Conservation (phyloP, 495 filamentous ascomycete genomes). For the Friedmanniomyces endolithicus region DNA sequence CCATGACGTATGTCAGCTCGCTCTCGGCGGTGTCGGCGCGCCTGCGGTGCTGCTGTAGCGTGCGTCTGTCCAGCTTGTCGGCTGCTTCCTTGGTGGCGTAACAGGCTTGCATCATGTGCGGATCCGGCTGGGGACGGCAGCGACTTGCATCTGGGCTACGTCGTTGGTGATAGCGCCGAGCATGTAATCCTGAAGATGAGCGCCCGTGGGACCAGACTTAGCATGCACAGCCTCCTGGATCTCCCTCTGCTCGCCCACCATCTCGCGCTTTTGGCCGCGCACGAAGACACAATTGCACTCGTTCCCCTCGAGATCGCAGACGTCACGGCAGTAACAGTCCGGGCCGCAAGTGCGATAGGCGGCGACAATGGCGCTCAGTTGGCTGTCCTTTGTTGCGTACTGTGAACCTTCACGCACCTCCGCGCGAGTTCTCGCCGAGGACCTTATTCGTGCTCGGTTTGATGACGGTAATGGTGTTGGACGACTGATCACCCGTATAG, state of each 20-base stretch:
- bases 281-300: not conserved
- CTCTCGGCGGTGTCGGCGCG: conserved; percentile 4
- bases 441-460: not conserved
- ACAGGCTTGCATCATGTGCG: not conserved
- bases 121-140: not conserved
- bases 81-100: not conserved
- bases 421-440: not conserved
- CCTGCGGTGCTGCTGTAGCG: not conserved
- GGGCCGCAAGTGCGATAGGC: not conserved
- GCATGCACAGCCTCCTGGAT: not conserved
- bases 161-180: not conserved
- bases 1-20: conserved; percentile 12
- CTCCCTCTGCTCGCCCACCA: not conserved
- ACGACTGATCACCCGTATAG: no score
- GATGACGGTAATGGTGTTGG: conserved; percentile 3
- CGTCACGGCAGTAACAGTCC: not conserved
- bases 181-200: not conserved
- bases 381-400: not conserved
- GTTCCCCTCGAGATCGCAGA: not conserved
- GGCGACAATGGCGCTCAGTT: not conserved
- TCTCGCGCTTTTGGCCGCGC: not conserved
- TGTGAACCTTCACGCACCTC: not conserved
- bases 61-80: not conserved
- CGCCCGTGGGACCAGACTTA: not conserved
- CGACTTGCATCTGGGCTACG: conserved; percentile 6